Evolutionary conservation across 1,284 basidiomycete species (phyloP), one percentile per base, ranked within the genome.

Genomic region (Flammula alnicola): DNA sequence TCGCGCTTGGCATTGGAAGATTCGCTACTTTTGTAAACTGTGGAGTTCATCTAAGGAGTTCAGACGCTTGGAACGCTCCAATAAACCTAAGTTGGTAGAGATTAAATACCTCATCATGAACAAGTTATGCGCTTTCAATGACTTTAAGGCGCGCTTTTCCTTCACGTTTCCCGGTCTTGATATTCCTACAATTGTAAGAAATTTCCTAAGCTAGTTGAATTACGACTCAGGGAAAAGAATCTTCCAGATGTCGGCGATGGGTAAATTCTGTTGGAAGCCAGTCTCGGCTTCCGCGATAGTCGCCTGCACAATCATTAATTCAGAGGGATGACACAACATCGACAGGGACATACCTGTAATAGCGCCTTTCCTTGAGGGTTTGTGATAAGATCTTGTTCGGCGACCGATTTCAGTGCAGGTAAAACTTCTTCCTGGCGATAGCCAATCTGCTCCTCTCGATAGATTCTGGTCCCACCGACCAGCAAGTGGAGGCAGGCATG

Each of bases 361-460:
- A 42, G 30, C 4, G 16, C 17, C 30, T 42, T 30, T 10, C 40
- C 40, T 31, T 32, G 23, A 22, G 30, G 40, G 30, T 42, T 31
- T 7, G 29, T 14, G 9, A 42, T 14, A 26, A 42, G 11, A 27
- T 42, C 30, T 14, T 42, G 40, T 27, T 42, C 40, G 12, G 40
- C 40, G 9, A 42, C 7, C 27, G 40, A 25, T 27, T 31, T 42
- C 22, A 42, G 40, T 17, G 40, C 40, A 11, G 40, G 40, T 14
- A 42, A 23, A 31, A 42, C 17, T n/a, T 42, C 40, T 3, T 42
- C 10, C 20, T 42, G 40, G 20, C 40, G 40, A n/a, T 42, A 17
- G 26, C 40, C 29, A 42, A 42, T 42, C 30, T 42, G 40, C 40
- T 42, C 40, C 40, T 42, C 40, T 7, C 12, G 40, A 10, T 31